phyloP scores from a whole-genome alignment of 805 yeast genomes.

The Wickerhamomyces ciferrii region DNA sequence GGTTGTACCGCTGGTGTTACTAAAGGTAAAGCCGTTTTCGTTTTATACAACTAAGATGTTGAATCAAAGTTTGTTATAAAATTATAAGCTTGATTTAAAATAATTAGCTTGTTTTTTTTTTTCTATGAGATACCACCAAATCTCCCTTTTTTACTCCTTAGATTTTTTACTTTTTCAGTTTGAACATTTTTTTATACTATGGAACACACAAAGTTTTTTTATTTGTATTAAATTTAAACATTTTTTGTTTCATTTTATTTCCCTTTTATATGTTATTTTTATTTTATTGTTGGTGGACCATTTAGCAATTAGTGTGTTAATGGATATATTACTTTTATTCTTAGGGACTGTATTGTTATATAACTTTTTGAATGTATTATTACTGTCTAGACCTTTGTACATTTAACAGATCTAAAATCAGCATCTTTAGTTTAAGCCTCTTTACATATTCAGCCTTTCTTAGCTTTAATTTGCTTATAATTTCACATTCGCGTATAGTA shows the following conservation, averaged over 20 bases:
- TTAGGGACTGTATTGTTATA: not conserved
- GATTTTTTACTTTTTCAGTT: no score
- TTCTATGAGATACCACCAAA: not conserved
- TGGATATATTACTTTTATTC: not conserved
- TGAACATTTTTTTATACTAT: not conserved
- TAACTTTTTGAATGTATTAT: not conserved
- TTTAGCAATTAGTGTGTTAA: not conserved
- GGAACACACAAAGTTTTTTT: no score
- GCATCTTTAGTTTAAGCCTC: no score
- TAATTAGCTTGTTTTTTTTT: not conserved
- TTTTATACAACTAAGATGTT: slow-evolving; percentile 33
- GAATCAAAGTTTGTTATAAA: no score
- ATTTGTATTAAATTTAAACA: not conserved
- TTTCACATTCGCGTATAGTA: not conserved
- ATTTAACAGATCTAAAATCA: not conserved
- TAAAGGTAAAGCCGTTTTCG: slow-evolving; percentile 56
- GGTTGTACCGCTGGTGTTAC: slow-evolving; percentile 77
- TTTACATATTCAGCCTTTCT: no score
- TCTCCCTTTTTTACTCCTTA: not conserved
- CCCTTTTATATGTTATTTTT: not conserved
- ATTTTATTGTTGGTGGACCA: not conserved
- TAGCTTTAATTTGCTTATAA: no score
- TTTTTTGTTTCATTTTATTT: no score
- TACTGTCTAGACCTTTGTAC: not conserved
- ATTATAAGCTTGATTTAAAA: not conserved